A percentile compares a stretch with the other conserved stretches of the same genome.
These are phyloP conservation scores for Delphinella strobiligena DNA, from an alignment of 2,329 filamentous ascomycete species.

Conservation along the genomic window DNA sequence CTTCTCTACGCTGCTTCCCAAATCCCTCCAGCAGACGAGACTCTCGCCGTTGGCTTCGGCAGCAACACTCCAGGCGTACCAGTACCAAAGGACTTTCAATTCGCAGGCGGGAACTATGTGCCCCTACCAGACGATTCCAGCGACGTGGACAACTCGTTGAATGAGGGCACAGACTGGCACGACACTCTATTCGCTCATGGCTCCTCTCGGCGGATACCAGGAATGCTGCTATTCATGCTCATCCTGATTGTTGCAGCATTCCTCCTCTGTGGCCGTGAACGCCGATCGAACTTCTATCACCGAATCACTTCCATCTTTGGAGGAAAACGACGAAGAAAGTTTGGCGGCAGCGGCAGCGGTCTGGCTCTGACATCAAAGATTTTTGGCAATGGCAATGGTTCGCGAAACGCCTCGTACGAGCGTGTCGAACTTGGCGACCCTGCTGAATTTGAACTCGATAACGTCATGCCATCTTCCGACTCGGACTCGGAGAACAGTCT, in stretches of 20 bases:
- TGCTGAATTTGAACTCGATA: constrained; percentile 65
- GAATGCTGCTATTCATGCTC: constrained; percentile 65
- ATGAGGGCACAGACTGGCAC: constrained; percentile 40
- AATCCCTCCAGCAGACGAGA: constrained; percentile 50
- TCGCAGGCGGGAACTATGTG: constrained; percentile 49
- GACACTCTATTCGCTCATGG: constrained; percentile 51
- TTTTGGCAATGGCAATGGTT: constrained; percentile 44
- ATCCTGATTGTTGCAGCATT: constrained; percentile 58
- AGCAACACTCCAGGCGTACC: constrained; percentile 55
- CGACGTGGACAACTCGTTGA: constrained; percentile 26
- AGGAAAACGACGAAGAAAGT: constrained; percentile 27
- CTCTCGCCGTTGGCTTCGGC: constrained; percentile 80
- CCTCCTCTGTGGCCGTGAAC: constrained; percentile 68
- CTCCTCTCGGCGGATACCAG: constrained; percentile 55
- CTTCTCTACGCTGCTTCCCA: constrained; percentile 88
- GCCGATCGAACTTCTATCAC: constrained; percentile 47
- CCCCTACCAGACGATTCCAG: constrained; percentile 25
- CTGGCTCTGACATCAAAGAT: constrained; percentile 37
- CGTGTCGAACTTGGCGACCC: constrained; percentile 71
- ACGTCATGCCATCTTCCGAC: constrained; percentile 30
- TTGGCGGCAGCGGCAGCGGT: constrained; percentile 19
- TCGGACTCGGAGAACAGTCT: constrained; percentile 6
- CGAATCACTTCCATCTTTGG: constrained; percentile 39
- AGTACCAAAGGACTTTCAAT: constrained; percentile 60
- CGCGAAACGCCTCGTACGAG: constrained; percentile 51